Percentiles rank a stretch among this genome's conserved stretches.
Conservation (phyloP, 331 rosid genomes). For the Malus hybrid region DNA sequence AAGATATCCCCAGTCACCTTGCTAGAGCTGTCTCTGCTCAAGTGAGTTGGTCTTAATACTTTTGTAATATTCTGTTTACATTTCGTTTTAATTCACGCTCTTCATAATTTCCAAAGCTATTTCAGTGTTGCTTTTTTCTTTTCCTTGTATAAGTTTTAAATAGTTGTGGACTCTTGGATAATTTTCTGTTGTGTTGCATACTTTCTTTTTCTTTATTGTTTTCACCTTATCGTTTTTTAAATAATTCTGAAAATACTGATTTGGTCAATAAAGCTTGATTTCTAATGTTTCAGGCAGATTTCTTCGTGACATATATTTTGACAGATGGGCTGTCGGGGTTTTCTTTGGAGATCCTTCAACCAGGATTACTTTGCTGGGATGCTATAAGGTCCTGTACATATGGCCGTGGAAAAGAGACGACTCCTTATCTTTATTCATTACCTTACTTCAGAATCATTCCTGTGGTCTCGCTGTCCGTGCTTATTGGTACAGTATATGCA, state of each 20-base stretch:
- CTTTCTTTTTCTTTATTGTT: not conserved
- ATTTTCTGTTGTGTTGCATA: not conserved
- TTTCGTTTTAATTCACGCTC: not conserved
- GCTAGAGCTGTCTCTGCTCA: constrained; percentile 80
- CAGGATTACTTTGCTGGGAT: constrained; percentile 73
- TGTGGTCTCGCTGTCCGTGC: constrained; percentile 53
- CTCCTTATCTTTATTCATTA: constrained; percentile 64
- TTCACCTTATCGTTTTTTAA: not conserved
- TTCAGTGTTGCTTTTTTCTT: not conserved
- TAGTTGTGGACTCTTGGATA: not conserved
- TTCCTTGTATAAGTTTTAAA: not conserved
- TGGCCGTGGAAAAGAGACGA: constrained; percentile 27
- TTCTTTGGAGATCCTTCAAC: constrained; percentile 84
- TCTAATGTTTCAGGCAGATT: constrained; percentile 66
- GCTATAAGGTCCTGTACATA: constrained; percentile 33
- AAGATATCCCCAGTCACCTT: constrained; percentile 55
- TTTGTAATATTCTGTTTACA: not conserved
- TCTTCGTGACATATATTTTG: constrained; percentile 85
- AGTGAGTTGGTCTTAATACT: constrained; percentile 36
- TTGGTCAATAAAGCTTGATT: not conserved
- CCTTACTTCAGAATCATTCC: constrained; percentile 77
- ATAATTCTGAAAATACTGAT: not conserved
- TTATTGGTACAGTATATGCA: constrained; percentile 79
- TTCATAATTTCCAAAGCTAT: not conserved
- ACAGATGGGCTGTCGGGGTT: constrained; percentile 84